phyloP scores from a whole-genome alignment of 75 land plant species.

The Picea sitchensis region DNA sequence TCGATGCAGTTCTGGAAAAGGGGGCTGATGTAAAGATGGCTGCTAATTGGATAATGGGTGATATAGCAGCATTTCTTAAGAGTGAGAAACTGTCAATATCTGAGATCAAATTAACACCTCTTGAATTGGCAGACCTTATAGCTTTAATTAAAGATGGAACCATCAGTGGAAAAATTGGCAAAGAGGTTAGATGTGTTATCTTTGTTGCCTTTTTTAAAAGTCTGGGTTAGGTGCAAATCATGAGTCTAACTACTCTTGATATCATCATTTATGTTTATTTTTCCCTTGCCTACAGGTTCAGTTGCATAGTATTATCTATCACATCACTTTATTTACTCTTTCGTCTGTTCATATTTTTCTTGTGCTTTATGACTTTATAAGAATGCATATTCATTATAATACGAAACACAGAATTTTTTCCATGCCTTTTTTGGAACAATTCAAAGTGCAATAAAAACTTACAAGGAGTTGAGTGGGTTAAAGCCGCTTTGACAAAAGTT shows the following conservation, averaged over 20 bases:
- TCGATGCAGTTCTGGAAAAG: constrained; percentile 64
- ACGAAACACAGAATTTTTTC: neutral
- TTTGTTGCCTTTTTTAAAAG: neutral
- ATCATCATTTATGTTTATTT: no score
- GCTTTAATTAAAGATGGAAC: constrained; percentile 83
- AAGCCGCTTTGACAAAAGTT: neutral
- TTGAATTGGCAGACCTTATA: constrained; percentile 77
- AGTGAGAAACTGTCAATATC: constrained; percentile 67
- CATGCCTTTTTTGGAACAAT: neutral
- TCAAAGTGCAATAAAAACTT: neutral
- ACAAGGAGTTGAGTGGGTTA: neutral
- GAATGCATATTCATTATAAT: neutral
- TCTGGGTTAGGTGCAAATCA: neutral
- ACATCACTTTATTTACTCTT: neutral
- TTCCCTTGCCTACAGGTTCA: neutral
- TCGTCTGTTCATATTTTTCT: neutral
- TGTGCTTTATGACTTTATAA: neutral
- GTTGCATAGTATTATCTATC: neutral
- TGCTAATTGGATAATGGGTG: constrained; percentile 99
- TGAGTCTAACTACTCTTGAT: neutral
- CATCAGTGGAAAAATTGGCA: constrained; percentile 97
- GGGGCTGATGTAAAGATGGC: constrained; percentile 86
- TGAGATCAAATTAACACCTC: constrained; percentile 69
- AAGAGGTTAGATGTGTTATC: constrained; percentile 57
- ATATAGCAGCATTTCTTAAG: constrained; percentile 86